These are phyloP conservation scores for Botrytis sinoallii DNA, from an alignment of 2,329 filamentous ascomycete species.

Conservation along the genomic window DNA sequence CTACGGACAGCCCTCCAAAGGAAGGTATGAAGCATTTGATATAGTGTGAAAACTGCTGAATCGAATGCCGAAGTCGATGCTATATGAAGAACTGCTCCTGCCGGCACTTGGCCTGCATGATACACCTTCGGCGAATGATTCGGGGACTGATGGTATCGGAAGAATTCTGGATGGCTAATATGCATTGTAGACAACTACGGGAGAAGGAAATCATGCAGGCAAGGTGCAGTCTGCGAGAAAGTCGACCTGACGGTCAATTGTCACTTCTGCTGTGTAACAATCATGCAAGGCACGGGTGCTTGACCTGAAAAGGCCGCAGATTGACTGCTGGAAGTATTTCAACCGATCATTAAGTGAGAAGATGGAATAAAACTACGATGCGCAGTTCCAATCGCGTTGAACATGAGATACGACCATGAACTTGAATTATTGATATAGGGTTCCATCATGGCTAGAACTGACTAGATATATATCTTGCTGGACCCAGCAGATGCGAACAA, in stretches of 20 bases:
- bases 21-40: not conserved
- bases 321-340: not conserved
- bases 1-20: not conserved
- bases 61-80: slow-evolving; percentile 5
- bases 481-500: not conserved
- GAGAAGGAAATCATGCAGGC: not conserved
- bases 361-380: not conserved
- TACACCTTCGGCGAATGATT: slow-evolving; percentile 4
- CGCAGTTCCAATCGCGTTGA: not conserved
- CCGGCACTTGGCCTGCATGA: slow-evolving; percentile 2
- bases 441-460: not conserved
- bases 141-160: slow-evolving; percentile 3
- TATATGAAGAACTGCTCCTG: slow-evolving; percentile 10
- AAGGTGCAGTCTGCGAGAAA: not conserved
- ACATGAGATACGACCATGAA: not conserved
- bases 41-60: not conserved
- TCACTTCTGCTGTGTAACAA: slow-evolving; percentile 14
- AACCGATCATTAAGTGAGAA: not conserved
- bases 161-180: not conserved
- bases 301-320: not conserved
- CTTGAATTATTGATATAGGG: not conserved
- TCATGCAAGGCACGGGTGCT: slow-evolving; percentile 4
- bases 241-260: slow-evolving; percentile 1
- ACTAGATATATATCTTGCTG: not conserved
- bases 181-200: slow-evolving; percentile 5